Evolutionary conservation across 805 yeast genomes (phyloP).

Genomic region (Babjeviella inositovora): DNA sequence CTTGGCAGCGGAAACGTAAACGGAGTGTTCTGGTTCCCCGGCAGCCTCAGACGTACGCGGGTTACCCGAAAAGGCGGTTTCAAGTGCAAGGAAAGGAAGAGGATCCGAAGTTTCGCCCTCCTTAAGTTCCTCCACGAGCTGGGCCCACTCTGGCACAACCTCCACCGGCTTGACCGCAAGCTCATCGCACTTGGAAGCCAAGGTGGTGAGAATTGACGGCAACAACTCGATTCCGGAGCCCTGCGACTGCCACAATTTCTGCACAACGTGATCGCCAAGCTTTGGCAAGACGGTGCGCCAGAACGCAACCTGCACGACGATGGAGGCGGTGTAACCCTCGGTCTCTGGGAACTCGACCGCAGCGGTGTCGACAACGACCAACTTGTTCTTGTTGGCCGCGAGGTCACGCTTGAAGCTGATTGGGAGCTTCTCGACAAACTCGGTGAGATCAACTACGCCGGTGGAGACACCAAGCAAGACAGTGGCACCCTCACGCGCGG

Average conservation of each 20-base stretch:
- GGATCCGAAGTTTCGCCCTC: constrained; percentile 6
- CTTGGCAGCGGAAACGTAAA: constrained; percentile 40
- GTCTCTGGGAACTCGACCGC: constrained; percentile 52
- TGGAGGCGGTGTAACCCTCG: constrained; percentile 56
- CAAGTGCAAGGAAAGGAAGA: constrained; percentile 38
- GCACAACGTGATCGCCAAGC: constrained; percentile 48
- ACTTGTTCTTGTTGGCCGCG: constrained; percentile 31
- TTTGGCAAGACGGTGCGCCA: constrained; percentile 59
- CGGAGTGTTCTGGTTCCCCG: constrained; percentile 21
- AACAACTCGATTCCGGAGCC: constrained; percentile 72
- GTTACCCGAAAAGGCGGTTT: constrained; percentile 51
- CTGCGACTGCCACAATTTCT: constrained; percentile 65
- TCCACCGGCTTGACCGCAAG: constrained; percentile 18
- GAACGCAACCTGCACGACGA: constrained; percentile 68
- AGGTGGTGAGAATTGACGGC: constrained; percentile 52
- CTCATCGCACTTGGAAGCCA: constrained; percentile 42
- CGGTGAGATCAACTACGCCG: constrained; percentile 21
- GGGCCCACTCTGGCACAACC: constrained; percentile 5
- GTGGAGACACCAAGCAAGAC: constrained; percentile 26
- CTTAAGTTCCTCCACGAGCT: constrained; percentile 6
- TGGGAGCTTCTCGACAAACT: constrained; percentile 39
- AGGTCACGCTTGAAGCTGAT: constrained; percentile 30
- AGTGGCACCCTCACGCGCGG: constrained; percentile 38
- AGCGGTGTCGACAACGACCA: constrained; percentile 46
- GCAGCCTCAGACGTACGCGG: constrained; percentile 26